phyloP scores from a whole-genome alignment of 495 filamentous ascomycete genomes.

The Collariella sp. region DNA sequence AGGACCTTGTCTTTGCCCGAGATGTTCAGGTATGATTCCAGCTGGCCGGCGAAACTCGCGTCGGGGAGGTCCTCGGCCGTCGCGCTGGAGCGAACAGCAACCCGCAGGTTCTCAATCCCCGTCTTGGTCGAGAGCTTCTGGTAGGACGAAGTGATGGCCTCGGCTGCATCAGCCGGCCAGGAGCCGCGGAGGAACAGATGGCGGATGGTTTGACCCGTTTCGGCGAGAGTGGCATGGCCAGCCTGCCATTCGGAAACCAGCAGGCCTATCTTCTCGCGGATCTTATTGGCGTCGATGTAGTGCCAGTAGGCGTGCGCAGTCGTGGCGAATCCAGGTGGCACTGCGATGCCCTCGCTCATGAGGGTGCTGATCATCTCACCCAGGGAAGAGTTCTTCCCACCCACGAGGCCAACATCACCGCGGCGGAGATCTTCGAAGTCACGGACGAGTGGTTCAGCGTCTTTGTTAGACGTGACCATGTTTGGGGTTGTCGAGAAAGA shows the following conservation, averaged over 20 bases:
- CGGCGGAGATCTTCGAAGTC: constrained; percentile 16
- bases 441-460: constrained; percentile 3
- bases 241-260: constrained; percentile 18
- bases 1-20: constrained; percentile 15
- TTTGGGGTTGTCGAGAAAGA: background rate
- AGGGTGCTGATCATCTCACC: constrained; percentile 31
- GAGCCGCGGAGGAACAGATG: constrained; percentile 16
- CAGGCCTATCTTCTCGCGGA: constrained; percentile 20
- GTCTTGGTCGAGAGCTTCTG: constrained; percentile 7
- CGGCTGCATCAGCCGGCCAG: constrained; percentile 16
- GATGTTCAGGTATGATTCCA: constrained; percentile 30
- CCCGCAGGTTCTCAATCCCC: constrained; percentile 16
- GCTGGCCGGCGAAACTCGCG: constrained; percentile 34
- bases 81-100: constrained; percentile 33
- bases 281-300: constrained; percentile 24
- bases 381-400: constrained; percentile 33
- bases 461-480: background rate
- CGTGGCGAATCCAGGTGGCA: constrained; percentile 29
- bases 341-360: constrained; percentile 19
- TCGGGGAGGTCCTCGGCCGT: constrained; percentile 34
- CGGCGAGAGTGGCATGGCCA: constrained; percentile 10
- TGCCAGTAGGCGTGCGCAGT: constrained; percentile 30
- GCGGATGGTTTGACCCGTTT: constrained; percentile 13
- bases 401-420: constrained; percentile 23
- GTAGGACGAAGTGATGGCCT: constrained; percentile 13